Percentiles rank a stretch among this genome's conserved stretches.
These are phyloP conservation scores for Chaetomium tenue DNA, from an alignment of 495 filamentous ascomycete genomes.

Conservation along the genomic window DNA sequence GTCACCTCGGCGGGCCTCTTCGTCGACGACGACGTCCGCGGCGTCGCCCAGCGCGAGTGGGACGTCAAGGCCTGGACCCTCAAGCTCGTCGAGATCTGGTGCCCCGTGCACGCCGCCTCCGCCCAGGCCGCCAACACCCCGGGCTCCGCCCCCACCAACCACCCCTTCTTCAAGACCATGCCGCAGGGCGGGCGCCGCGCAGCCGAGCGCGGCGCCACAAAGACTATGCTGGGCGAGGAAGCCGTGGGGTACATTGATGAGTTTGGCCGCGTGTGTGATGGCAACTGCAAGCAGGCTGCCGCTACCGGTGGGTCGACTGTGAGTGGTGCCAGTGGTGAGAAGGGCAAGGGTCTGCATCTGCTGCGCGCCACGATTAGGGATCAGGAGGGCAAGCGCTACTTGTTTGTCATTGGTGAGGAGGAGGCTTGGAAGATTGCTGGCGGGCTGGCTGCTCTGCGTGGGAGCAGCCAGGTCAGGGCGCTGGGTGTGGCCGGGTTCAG, in stretches of 20 bases:
- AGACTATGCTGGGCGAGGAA: constrained; percentile 56
- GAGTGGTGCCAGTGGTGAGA: constrained; percentile 49
- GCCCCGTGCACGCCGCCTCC: constrained; percentile 53
- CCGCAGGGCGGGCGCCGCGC: constrained; percentile 37
- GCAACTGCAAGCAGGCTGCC: constrained; percentile 52
- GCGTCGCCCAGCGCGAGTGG: constrained; percentile 90
- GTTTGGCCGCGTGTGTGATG: constrained; percentile 60
- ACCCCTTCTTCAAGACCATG: constrained; percentile 41
- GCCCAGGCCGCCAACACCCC: constrained; percentile 37
- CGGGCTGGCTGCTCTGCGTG: constrained; percentile 70
- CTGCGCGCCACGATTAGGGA: constrained; percentile 80
- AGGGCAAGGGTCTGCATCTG: constrained; percentile 62
- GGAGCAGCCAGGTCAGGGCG: constrained; percentile 66
- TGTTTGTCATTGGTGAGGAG: constrained; percentile 77
- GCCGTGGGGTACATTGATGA: constrained; percentile 60
- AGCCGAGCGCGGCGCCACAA: constrained; percentile 48
- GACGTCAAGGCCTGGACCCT: constrained; percentile 97
- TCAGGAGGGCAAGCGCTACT: constrained; percentile 74
- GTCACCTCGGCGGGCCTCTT: constrained; percentile 91
- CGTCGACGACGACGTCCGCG: constrained; percentile 89
- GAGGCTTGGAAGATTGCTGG: constrained; percentile 93
- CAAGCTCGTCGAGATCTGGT: constrained; percentile 88
- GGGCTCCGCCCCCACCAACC: constrained; percentile 40
- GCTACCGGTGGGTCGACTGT: constrained; percentile 37
- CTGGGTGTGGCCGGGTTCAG: constrained; percentile 64